phyloP scores from a whole-genome alignment of 257 asterid genomes.

The Nicotiana benthamiana region DNA sequence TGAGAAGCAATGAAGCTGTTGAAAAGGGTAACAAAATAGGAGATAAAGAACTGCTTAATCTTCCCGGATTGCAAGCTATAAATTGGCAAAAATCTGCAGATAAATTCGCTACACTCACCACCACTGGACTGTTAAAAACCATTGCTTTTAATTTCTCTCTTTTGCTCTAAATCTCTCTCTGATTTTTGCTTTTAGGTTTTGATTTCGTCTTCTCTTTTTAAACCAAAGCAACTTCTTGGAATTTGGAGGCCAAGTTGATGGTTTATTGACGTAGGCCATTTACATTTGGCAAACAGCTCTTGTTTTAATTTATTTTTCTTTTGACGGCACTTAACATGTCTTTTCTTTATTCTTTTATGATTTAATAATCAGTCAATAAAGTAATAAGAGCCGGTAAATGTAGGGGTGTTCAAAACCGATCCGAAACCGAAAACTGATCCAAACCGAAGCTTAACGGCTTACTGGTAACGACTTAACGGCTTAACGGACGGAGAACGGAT shows the following conservation, averaged over 20 bases:
- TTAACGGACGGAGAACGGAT: too few relatives aligned
- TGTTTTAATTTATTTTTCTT: not conserved
- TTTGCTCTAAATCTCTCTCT: not conserved
- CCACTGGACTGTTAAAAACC: constrained; percentile 62
- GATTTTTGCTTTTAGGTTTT: not conserved
- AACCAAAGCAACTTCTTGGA: not conserved
- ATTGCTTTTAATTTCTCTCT: constrained; percentile 13
- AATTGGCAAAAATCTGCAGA: constrained; percentile 68
- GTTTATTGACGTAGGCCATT: not conserved
- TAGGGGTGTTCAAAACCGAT: too few relatives aligned
- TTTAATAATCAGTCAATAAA: not conserved
- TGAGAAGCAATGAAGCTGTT: constrained; percentile 61
- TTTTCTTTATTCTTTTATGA: not conserved
- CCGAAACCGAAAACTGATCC: too few relatives aligned
- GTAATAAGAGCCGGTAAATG: not conserved
- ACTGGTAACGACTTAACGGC: too few relatives aligned
- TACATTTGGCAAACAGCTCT: not conserved
- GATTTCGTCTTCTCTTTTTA: not conserved
- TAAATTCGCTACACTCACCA: constrained; percentile 54
- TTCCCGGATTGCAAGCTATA: constrained; percentile 74
- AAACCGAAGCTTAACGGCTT: too few relatives aligned
- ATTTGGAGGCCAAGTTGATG: not conserved
- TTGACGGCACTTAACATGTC: not conserved
- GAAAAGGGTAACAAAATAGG: constrained; percentile 71
- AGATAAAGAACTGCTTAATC: constrained; percentile 58